A percentile compares a stretch with the other conserved stretches of the same genome.
Evolutionary conservation across 2,329 filamentous ascomycete genomes (phyloP).

Genomic region (Colletotrichum noveboracense): DNA sequence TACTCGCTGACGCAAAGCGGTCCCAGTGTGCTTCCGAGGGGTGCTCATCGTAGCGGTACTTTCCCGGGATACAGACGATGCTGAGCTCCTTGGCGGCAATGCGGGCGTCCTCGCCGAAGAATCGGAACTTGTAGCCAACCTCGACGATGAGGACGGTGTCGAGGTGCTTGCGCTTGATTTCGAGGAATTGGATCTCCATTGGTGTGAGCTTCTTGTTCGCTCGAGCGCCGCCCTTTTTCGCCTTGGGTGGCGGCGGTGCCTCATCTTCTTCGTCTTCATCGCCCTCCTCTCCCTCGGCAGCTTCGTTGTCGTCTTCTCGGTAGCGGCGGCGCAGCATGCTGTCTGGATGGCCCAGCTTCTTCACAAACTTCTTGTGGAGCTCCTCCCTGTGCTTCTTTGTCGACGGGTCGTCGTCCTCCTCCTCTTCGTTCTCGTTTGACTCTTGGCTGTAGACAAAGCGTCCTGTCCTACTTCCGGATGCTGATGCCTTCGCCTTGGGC

Average conservation of each 20-base stretch:
- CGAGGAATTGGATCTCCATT: conserved; percentile 90
- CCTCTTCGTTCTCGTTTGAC: conserved; percentile 38
- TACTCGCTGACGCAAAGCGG: conserved; percentile 93
- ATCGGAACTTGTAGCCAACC: conserved; percentile 97
- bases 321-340: conserved; percentile 73
- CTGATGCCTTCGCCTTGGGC: conserved; percentile 24
- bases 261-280: conserved; percentile 64
- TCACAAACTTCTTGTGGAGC: conserved; percentile 84
- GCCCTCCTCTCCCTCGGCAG: conserved; percentile 57
- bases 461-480: conserved; percentile 48
- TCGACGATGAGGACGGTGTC: conserved; percentile 92
- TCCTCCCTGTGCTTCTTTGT: conserved; percentile 67
- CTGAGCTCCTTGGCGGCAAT: conserved; percentile 87
- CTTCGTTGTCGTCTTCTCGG: conserved; percentile 57
- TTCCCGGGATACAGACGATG: conserved; percentile 96
- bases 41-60: conserved; percentile 92
- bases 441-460: conserved; percentile 57
- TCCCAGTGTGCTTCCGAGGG: conserved; percentile 90
- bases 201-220: conserved; percentile 82
- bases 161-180: conserved; percentile 90
- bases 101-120: conserved; percentile 94
- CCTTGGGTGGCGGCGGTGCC: conserved; percentile 49
- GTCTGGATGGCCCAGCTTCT: conserved; percentile 86
- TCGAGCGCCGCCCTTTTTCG: conserved; percentile 67
- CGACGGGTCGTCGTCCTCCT: conserved; percentile 55